Evolutionary conservation across 495 filamentous ascomycete genomes (phyloP).

Genomic region (Aspergillus nidulans): DNA sequence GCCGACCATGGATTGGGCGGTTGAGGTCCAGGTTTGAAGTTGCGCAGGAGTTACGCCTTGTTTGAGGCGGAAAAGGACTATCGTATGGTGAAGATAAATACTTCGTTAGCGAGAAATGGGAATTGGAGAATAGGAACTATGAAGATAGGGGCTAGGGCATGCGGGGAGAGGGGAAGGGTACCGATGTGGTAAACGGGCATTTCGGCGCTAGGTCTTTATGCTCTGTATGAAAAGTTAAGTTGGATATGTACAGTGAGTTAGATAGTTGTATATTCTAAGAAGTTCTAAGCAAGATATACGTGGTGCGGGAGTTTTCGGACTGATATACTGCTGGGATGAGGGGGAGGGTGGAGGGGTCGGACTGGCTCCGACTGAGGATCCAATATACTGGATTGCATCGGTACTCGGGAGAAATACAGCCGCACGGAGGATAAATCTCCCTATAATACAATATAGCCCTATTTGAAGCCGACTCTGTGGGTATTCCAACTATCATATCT

Average conservation of each 20-base stretch:
- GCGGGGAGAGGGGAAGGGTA: background rate
- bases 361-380: background rate
- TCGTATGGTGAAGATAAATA: slow-evolving; percentile 7
- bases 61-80: slow-evolving; percentile 45
- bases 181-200: slow-evolving; percentile 26
- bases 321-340: background rate
- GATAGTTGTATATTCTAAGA: background rate
- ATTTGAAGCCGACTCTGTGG: background rate
- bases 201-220: background rate
- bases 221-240: background rate
- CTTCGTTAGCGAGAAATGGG: too few species aligned
- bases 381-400: background rate
- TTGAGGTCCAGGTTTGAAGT: slow-evolving; percentile 25
- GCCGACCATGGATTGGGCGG: slow-evolving; percentile 33
- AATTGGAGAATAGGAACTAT: too few species aligned
- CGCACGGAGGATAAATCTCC: background rate
- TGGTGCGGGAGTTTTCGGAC: too few species aligned
- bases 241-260: background rate
- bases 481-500: background rate
- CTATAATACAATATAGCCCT: background rate
- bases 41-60: slow-evolving; percentile 29
- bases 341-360: background rate
- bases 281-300: too few species aligned
- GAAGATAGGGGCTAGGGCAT: too few species aligned
- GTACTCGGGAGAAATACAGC: background rate